phyloP scores from a whole-genome alignment of 768 basidiomycete species.

The Termitomyces sp. region DNA sequence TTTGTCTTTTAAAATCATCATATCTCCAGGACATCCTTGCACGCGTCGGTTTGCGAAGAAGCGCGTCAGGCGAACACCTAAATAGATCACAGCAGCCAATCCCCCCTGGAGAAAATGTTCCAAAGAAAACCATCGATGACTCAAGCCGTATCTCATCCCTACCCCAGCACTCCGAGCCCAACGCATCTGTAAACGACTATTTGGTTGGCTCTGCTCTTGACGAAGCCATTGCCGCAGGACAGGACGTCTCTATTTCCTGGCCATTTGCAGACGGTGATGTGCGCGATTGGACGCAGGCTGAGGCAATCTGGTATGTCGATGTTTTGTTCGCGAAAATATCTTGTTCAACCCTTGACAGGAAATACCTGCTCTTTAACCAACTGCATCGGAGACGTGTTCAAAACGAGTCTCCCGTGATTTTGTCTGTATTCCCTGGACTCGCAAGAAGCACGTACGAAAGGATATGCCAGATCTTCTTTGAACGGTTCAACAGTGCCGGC shows the following conservation, averaged over 20 bases:
- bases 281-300: conserved; percentile 78
- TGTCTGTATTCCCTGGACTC: conserved; percentile 64
- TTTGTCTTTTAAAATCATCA: neutral
- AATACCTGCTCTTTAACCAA: conserved; percentile 73
- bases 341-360: conserved; percentile 45
- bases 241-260: conserved; percentile 75
- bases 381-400: conserved; percentile 77
- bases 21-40: conserved; percentile 66
- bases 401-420: conserved; percentile 83
- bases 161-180: conserved; percentile 37
- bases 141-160: conserved; percentile 45
- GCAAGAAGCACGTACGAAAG: conserved; percentile 66
- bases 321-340: neutral
- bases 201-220: conserved; percentile 79
- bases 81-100: conserved; percentile 23
- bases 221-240: conserved; percentile 70
- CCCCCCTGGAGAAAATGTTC: conserved; percentile 14
- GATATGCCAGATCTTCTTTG: conserved; percentile 84
- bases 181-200: conserved; percentile 68
- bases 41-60: conserved; percentile 70
- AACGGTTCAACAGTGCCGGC: conserved; percentile 87
- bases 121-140: conserved; percentile 28
- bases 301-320: conserved; percentile 76
- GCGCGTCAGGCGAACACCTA: conserved; percentile 28
- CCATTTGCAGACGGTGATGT: conserved; percentile 76